These are phyloP conservation scores for Trichophyton equinum DNA, from an alignment of 2,329 filamentous ascomycete species.

Conservation along the genomic window DNA sequence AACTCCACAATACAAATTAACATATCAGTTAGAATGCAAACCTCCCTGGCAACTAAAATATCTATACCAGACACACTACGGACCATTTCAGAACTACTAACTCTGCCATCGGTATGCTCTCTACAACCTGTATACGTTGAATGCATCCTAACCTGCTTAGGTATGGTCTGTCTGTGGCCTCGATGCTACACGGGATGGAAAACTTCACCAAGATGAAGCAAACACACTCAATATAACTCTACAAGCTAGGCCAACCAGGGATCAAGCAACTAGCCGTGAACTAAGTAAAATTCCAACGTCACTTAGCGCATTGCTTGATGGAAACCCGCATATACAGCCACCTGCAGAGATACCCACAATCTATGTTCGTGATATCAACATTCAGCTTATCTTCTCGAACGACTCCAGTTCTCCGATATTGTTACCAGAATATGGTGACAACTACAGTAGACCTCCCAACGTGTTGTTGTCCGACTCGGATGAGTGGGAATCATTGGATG, in stretches of 20 bases:
- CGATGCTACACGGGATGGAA: not conserved
- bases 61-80: not conserved
- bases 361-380: conserved; percentile 8
- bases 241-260: conserved; percentile 4
- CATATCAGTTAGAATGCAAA: conserved; percentile 15
- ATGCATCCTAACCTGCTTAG: not conserved
- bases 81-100: conserved; percentile 16
- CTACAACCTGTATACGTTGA: not conserved
- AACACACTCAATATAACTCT: conserved; percentile 4
- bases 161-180: not conserved
- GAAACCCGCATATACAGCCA: conserved; percentile 7
- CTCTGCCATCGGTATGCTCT: conserved; percentile 18
- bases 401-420: not conserved
- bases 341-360: conserved; percentile 8
- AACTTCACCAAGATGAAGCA: not conserved
- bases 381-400: conserved; percentile 8
- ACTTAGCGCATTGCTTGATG: not conserved
- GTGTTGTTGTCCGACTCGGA: not conserved
- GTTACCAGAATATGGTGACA: not conserved
- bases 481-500: conserved; percentile 11
- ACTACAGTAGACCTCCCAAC: not conserved
- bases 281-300: not conserved
- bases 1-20: conserved; percentile 16
- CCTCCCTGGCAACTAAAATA: not conserved
- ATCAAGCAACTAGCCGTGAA: not conserved